A percentile compares a stretch with the other conserved stretches of the same genome.
Evolutionary conservation across 768 basidiomycete genomes (phyloP).

Genomic region (Lactarius vividus): DNA sequence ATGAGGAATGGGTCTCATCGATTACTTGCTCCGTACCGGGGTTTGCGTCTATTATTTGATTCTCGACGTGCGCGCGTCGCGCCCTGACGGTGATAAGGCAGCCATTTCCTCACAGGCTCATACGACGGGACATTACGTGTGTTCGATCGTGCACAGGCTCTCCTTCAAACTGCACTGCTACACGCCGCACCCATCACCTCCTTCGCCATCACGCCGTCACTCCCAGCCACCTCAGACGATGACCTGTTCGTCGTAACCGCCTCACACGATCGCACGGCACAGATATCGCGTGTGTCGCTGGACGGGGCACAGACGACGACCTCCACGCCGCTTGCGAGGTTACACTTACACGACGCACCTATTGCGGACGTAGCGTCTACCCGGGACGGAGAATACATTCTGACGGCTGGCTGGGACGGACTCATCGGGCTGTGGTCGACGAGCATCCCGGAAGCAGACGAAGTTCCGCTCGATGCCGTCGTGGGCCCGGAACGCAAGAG

Average conservation of each 20-base stretch:
- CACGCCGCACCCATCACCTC: conserved; percentile 72
- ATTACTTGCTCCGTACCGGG: conserved; percentile 59
- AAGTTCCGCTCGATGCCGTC: conserved; percentile 47
- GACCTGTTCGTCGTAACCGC: conserved; percentile 56
- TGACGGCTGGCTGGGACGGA: conserved; percentile 87
- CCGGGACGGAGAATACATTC: conserved; percentile 54
- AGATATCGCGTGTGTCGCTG: conserved; percentile 42
- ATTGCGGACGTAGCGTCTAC: conserved; percentile 68
- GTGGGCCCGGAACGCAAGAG: conserved; percentile 47
- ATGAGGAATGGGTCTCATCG: conserved; percentile 93
- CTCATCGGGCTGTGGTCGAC: conserved; percentile 83
- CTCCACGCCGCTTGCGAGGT: conserved; percentile 50
- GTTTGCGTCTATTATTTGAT: conserved; percentile 36
- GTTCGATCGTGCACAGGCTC: conserved; percentile 67
- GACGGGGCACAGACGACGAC: conserved; percentile 11
- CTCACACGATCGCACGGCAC: conserved; percentile 77
- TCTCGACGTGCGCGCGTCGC: conserved; percentile 3
- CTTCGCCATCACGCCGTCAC: conserved; percentile 49
- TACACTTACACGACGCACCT: conserved; percentile 81
- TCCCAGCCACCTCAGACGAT: conserved; percentile 31
- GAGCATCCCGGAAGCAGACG: conserved; percentile 56
- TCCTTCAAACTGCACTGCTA: conserved; percentile 46
- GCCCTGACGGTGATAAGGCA: conserved; percentile 33
- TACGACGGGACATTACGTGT: conserved; percentile 77
- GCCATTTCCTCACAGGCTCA: conserved; percentile 71